These are phyloP conservation scores for Yarrowia osloensis DNA, from an alignment of 805 yeast species.

Conservation along the genomic window DNA sequence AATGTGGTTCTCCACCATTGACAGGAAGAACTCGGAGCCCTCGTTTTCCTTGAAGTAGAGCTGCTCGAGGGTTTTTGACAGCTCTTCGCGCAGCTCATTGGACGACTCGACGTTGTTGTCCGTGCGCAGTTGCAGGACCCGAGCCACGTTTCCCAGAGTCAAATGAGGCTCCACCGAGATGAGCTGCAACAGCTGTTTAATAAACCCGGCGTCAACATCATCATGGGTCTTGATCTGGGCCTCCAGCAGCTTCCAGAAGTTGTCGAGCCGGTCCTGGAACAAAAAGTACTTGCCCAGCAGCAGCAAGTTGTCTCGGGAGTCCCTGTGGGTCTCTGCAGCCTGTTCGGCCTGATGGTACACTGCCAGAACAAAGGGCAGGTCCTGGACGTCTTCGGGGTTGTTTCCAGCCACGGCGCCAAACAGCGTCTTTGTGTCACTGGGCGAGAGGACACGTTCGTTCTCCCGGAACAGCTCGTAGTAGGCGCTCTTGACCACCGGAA, in stretches of 20 bases:
- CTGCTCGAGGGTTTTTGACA: background rate
- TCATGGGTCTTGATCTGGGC: constrained; percentile 27
- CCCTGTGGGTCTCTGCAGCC: background rate
- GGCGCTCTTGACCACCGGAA: constrained; percentile 19
- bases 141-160: constrained; percentile 18
- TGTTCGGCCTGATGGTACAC: constrained; percentile 29
- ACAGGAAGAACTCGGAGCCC: constrained; percentile 16
- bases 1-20: constrained; percentile 7
- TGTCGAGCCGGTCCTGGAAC: constrained; percentile 22
- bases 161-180: background rate
- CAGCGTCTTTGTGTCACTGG: background rate
- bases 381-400: constrained; percentile 14
- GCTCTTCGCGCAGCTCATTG: background rate
- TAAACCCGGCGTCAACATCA: constrained; percentile 32
- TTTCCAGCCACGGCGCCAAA: constrained; percentile 22
- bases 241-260: constrained; percentile 30
- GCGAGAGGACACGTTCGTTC: background rate
- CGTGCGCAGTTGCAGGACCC: background rate
- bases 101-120: constrained; percentile 1
- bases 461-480: constrained; percentile 26
- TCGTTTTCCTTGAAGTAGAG: constrained; percentile 24
- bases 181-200: background rate
- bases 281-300: constrained; percentile 26
- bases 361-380: constrained; percentile 14
- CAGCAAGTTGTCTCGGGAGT: constrained; percentile 13